These are phyloP conservation scores for Dendrobium nobile DNA, from an alignment of 106 monocot genomes.

Conservation along the genomic window DNA sequence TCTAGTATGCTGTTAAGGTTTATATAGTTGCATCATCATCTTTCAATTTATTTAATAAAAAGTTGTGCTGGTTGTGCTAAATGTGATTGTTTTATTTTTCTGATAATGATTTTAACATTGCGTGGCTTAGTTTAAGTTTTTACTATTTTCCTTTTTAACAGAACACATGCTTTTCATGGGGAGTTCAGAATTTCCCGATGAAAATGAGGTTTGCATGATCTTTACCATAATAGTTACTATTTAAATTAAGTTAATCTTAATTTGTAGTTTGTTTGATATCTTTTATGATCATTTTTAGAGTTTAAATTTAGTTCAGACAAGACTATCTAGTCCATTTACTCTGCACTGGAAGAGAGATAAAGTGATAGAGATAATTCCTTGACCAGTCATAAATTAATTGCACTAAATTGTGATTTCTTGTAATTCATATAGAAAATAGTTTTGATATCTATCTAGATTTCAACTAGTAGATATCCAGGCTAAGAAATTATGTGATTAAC, in stretches of 20 bases:
- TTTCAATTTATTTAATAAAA: neutral
- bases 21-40: neutral
- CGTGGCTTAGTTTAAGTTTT: slow-evolving; percentile 5
- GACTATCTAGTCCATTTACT: neutral
- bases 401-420: neutral
- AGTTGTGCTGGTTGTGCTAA: neutral
- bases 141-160: slow-evolving; percentile 25
- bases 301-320: neutral
- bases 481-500: neutral
- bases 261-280: neutral
- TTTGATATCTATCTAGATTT: neutral
- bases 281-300: neutral
- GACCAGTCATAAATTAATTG: neutral
- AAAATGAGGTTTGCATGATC: slow-evolving; percentile 72
- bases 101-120: neutral
- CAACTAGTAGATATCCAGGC: neutral
- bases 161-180: slow-evolving; percentile 99
- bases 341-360: neutral
- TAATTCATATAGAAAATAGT: neutral
- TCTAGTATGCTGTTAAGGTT: neutral
- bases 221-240: neutral
- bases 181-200: slow-evolving; percentile 89
- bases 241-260: neutral
- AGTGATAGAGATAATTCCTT: neutral
- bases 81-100: neutral